Base-by-base conservation (phyloP, 2,329 filamentous ascomycete genomes). In the Cladosporium halotolerans region DNA sequence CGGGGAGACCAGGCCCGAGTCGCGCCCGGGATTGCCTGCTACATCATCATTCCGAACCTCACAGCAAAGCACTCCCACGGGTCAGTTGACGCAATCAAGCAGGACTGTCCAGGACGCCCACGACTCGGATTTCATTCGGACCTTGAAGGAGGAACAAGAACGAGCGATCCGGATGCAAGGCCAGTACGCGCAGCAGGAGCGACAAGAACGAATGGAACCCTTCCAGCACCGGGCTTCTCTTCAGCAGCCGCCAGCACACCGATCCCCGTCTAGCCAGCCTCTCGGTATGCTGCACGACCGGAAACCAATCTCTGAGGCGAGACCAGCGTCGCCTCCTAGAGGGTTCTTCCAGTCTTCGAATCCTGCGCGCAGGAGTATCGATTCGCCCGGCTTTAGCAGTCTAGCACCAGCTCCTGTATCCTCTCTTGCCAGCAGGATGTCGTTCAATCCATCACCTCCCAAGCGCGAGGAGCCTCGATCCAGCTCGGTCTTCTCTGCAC, bases 381-480 rank as follows among this genome's bases (percentile, higher is more conserved):
- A 55, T 36, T 55, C 57, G 39, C 49, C 57, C 43, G 32, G 53
- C 28, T 51, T 60, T 45, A 42, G 53, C 32, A 44, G 55, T 28
- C 19, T 51, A 13, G 39, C 48, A 3, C 48, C 48, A n/a, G 48
- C 48, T 38, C 40, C 48, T 7, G 54, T 62, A 11, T 49, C 59
- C n/a, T 54, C 58, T 9, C 45, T 64, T 13, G 19, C 56, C 10
- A 58, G 55, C 9, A 58, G 62, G 11, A 36, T 57, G 46, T 45
- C 59, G 2, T 61, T 62, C 40, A 56, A 64, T 23, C 61, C 64
- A 3, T 65, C 66, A 8, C 63, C 63, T 9, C 55, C 65, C 9
- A 68, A 66, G 58, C 57, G 58, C 34, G 66, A 68, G 31, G 59
- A 63, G 4, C 58, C 60, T 18, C 57, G 68, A n/a, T 62, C 64